Conservation (phyloP, 2,329 filamentous ascomycete genomes). For the Aspergillus amoenus region DNA sequence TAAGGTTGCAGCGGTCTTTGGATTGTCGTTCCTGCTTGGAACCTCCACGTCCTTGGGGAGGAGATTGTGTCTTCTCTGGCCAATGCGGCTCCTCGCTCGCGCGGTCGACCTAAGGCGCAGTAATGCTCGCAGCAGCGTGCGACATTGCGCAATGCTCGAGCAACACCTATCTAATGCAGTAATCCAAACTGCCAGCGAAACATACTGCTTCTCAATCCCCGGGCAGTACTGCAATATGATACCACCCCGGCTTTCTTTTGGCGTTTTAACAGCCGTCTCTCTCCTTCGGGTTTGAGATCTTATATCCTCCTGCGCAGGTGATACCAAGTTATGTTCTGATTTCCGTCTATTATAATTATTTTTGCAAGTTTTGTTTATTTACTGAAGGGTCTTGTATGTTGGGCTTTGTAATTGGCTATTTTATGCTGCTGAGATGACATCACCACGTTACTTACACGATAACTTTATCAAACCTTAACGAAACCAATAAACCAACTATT, state of each 20-base stretch:
- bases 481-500: neutral
- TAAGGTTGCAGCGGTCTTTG: constrained; percentile 55
- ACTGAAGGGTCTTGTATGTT: neutral
- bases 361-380: neutral
- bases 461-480: neutral
- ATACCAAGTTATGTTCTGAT: neutral
- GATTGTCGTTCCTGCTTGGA: constrained; percentile 64
- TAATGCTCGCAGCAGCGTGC: constrained; percentile 9
- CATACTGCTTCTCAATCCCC: too few relatives aligned
- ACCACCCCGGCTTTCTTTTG: neutral
- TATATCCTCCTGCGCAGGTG: neutral
- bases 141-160: too few relatives aligned
- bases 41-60: constrained; percentile 58
- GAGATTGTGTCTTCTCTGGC: constrained; percentile 64
- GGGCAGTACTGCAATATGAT: neutral
- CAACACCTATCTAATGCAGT: too few relatives aligned
- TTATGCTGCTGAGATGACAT: constrained; percentile 2
- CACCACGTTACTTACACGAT: neutral
- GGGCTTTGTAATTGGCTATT: neutral
- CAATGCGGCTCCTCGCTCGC: constrained; percentile 26
- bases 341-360: neutral
- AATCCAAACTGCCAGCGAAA: too few relatives aligned
- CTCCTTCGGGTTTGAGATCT: neutral
- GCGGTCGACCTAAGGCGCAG: constrained; percentile 29
- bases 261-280: neutral